Conservation (phyloP, 768 basidiomycete species). For the Suillus fuscotomentosus region DNA sequence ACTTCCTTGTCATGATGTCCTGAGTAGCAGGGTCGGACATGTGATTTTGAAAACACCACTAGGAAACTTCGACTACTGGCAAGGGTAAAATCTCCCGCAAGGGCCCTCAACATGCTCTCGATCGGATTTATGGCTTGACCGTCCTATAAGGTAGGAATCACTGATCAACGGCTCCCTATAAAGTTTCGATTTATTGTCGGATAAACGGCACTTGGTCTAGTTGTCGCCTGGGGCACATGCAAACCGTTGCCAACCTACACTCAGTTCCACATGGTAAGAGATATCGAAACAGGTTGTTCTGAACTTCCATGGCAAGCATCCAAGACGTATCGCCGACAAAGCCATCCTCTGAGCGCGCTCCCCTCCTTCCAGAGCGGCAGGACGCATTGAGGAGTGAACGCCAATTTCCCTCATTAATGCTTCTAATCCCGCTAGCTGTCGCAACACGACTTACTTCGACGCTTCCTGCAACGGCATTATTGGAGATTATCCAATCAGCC, state of each 20-base stretch:
- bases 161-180: too few species aligned
- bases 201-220: too few species aligned
- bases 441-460: conserved; percentile 18
- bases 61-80: background rate
- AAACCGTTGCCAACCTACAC: too few species aligned
- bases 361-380: background rate
- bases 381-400: too few species aligned
- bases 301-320: background rate
- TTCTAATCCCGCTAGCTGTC: conserved; percentile 28
- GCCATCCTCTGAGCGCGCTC: background rate
- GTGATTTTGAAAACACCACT: background rate
- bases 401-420: conserved; percentile 14
- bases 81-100: background rate
- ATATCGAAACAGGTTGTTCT: background rate
- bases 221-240: too few species aligned
- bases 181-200: too few species aligned
- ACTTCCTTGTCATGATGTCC: background rate
- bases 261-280: too few species aligned
- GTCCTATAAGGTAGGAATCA: too few species aligned
- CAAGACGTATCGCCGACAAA: background rate
- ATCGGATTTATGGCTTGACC: too few species aligned
- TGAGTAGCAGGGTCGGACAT: background rate
- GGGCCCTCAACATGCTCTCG: too few species aligned
- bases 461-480: conserved; percentile 24
- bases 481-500: conserved; percentile 14